Conservation (phyloP, 2,329 filamentous ascomycete genomes). For the Pyricularia grisea region DNA sequence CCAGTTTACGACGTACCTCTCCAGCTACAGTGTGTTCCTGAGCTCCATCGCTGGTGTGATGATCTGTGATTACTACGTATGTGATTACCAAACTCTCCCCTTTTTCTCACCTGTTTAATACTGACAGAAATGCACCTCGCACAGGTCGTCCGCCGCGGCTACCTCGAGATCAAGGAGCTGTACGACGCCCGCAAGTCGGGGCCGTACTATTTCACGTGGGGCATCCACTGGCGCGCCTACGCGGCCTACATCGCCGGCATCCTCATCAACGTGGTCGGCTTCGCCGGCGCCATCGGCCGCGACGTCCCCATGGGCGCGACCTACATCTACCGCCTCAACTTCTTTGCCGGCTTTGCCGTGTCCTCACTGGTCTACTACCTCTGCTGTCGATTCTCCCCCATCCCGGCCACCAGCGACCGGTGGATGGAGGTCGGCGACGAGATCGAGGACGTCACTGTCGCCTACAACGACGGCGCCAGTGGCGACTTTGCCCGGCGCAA, state of each 20-base stretch:
- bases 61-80: slow-evolving; percentile 70
- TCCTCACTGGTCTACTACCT: slow-evolving; percentile 57
- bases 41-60: slow-evolving; percentile 91
- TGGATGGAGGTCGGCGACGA: slow-evolving; percentile 70
- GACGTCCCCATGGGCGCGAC: slow-evolving; percentile 67
- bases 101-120: neutral
- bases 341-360: slow-evolving; percentile 75
- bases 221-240: slow-evolving; percentile 78
- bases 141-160: slow-evolving; percentile 63
- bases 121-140: neutral
- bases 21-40: slow-evolving; percentile 88
- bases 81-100: neutral
- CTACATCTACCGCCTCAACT: slow-evolving; percentile 87
- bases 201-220: slow-evolving; percentile 65
- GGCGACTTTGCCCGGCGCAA: neutral
- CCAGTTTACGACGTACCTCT: slow-evolving; percentile 85
- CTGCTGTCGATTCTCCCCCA: slow-evolving; percentile 59
- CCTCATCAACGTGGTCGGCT: slow-evolving; percentile 84
- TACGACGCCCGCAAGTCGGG: slow-evolving; percentile 61
- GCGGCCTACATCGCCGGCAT: slow-evolving; percentile 75
- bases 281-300: slow-evolving; percentile 68
- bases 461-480: slow-evolving; percentile 25
- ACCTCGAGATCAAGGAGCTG: slow-evolving; percentile 66
- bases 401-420: slow-evolving; percentile 62
- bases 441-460: slow-evolving; percentile 42